These are phyloP conservation scores for Hymenotorrendiella dingleyae DNA, from an alignment of 2,329 filamentous ascomycete genomes.

Conservation along the genomic window DNA sequence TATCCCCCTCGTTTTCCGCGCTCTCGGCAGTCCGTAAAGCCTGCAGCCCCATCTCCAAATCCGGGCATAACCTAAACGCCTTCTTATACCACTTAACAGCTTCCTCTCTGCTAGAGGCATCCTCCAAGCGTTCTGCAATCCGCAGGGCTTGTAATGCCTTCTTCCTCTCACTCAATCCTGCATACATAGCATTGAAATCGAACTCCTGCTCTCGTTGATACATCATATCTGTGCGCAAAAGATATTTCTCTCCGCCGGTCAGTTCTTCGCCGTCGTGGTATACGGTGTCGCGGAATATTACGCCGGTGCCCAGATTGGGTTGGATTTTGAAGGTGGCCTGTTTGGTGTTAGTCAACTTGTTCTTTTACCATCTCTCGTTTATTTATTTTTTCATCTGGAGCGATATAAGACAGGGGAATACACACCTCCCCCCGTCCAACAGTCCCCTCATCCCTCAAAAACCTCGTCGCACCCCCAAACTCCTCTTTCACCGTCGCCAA, in stretches of 20 bases:
- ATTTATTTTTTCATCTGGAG: too few relatives aligned
- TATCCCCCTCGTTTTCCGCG: neutral
- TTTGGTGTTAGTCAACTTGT: too few relatives aligned
- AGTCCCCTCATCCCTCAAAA: neutral
- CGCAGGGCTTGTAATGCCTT: neutral
- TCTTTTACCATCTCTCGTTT: too few relatives aligned
- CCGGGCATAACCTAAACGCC: conserved; percentile 7
- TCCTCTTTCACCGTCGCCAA: conserved; percentile 6
- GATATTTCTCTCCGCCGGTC: conserved; percentile 10
- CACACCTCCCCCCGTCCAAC: too few relatives aligned
- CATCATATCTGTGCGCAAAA: conserved; percentile 18
- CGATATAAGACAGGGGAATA: too few relatives aligned
- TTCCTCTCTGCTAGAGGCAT: neutral
- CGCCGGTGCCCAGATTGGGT: conserved; percentile 9
- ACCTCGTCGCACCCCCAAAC: conserved; percentile 11
- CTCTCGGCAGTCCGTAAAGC: conserved; percentile 1
- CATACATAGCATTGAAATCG: conserved; percentile 9
- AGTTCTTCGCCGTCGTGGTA: conserved; percentile 19
- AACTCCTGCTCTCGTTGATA: conserved; percentile 9
- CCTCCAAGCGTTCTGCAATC: conserved; percentile 5
- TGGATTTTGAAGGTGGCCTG: conserved; percentile 4
- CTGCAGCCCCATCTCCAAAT: conserved; percentile 1
- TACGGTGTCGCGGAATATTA: conserved; percentile 13
- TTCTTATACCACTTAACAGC: conserved; percentile 5
- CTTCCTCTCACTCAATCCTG: neutral